Percentiles rank a stretch among this genome's conserved stretches.
Conservation (phyloP, 139 green algal genomes). For the Diplosphaera chodatii region DNA sequence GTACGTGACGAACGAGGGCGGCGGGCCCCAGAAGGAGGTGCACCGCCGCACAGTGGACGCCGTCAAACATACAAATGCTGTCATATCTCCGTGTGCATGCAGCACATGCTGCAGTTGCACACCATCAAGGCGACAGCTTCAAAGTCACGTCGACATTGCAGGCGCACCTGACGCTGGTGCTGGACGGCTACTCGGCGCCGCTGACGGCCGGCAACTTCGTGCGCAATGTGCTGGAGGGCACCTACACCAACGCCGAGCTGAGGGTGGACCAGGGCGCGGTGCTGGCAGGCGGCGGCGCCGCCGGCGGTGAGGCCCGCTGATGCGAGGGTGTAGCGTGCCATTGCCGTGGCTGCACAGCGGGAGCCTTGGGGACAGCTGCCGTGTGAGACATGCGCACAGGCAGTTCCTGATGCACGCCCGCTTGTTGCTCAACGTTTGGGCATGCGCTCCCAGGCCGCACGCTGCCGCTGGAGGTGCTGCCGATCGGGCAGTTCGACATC, state of each 20-base stretch:
- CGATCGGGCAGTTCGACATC: constrained; percentile 71
- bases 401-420: background rate
- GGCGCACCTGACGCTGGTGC: constrained; percentile 11
- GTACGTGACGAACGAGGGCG: constrained; percentile 21
- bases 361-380: too few relatives aligned
- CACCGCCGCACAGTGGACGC: too few relatives aligned
- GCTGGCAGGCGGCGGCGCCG: constrained; percentile 9
- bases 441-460: constrained; percentile 7
- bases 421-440: too few relatives aligned
- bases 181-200: constrained; percentile 80
- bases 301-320: constrained; percentile 5
- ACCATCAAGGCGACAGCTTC: too few relatives aligned
- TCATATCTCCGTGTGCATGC: too few relatives aligned
- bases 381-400: background rate
- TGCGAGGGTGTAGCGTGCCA: too few relatives aligned
- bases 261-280: constrained; percentile 18
- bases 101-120: background rate
- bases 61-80: too few relatives aligned
- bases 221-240: constrained; percentile 55
- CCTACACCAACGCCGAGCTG: constrained; percentile 49
- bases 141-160: too few relatives aligned
- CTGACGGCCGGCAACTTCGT: constrained; percentile 75
- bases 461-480: constrained; percentile 79
- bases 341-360: too few relatives aligned
- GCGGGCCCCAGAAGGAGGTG: constrained; percentile 19